Evolutionary conservation across 2,329 filamentous ascomycete species (phyloP), one percentile per base, ranked within the genome.

Genomic region (Hypoxylon sp.): DNA sequence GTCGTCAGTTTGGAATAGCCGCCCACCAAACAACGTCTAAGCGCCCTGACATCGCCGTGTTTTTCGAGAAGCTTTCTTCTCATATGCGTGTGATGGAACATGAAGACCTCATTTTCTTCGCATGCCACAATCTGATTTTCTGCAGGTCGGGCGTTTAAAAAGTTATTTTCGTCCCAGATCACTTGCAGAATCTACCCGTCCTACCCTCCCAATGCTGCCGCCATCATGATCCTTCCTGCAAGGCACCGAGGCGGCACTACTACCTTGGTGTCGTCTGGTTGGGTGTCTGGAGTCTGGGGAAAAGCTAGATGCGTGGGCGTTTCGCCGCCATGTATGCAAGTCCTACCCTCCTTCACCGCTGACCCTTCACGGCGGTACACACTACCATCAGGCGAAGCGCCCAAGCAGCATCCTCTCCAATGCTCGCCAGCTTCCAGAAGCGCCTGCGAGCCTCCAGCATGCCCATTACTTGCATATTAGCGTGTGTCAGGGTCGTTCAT

Each of bases 1-100:
- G 26, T 37, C 27, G 32, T 23, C 45, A 47, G 26, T 32, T 41
- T 58, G 43, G 48, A 58, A 61, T 66, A 66, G 63, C 63, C 63
- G 63, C 63, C 58, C 50, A 37, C 46, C 21, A 59, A n/a, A n/a
- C 43, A 48, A 42, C 26, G 38, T 56, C 44, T 63, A 65, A 64
- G 62, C 63, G 63, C 63, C 59, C 54, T 47, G 34, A 35, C 51
- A 52, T 55, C 42, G 27, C 37, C 25, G 21, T 32, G 43, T 26
- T 36, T 40, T 66, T 64, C 61, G 60, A 64, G 61, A 66, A 63
- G 31, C 30, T 41, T 59, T 63, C 59, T 49, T 37, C 16, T 26
- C 48, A 12, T 41, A 52, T 49, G 51, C 45, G 52, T 55, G 27
- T 49, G 44, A 48, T 54, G 44, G 40, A 46, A 48, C 57, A 29